These are phyloP conservation scores for Pyricularia grisea DNA, from an alignment of 2,329 filamentous ascomycete genomes.

Conservation along the genomic window DNA sequence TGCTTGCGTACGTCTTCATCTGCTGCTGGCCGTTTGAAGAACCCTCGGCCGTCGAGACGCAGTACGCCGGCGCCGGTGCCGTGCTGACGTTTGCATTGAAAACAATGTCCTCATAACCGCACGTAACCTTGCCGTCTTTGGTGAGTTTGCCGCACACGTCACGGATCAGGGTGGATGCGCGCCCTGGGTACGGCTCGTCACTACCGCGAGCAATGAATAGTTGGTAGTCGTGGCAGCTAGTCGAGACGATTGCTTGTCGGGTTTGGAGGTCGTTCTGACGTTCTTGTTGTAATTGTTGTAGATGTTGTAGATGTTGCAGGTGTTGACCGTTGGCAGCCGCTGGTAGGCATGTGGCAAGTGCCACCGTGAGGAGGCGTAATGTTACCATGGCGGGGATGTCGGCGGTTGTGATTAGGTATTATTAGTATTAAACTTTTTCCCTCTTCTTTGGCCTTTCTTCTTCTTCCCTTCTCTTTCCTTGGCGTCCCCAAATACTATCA, in stretches of 20 bases:
- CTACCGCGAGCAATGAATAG: conserved; percentile 14
- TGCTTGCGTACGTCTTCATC: conserved; percentile 27
- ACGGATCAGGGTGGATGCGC: conserved; percentile 19
- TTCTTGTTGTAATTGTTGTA: background rate
- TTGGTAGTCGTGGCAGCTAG: background rate
- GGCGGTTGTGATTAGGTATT: background rate
- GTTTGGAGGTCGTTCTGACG: background rate
- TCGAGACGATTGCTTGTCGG: background rate
- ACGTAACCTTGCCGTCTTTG: conserved; percentile 1
- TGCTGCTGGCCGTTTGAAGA: conserved; percentile 23
- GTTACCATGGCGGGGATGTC: background rate
- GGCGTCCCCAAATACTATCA: background rate
- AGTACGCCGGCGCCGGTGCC: conserved; percentile 20
- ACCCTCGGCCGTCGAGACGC: conserved; percentile 25
- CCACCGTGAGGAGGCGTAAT: background rate
- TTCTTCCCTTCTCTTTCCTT: background rate
- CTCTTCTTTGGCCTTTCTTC: background rate
- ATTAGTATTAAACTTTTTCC: background rate
- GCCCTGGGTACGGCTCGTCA: conserved; percentile 25
- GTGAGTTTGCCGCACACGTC: conserved; percentile 15
- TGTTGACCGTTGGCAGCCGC: background rate
- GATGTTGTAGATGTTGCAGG: background rate
- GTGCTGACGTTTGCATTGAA: conserved; percentile 14
- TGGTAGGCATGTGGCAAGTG: background rate
- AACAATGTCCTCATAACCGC: conserved; percentile 17